These are phyloP conservation scores for Monosporascus cannonballus DNA, from an alignment of 2,329 filamentous ascomycete genomes.

Conservation along the genomic window DNA sequence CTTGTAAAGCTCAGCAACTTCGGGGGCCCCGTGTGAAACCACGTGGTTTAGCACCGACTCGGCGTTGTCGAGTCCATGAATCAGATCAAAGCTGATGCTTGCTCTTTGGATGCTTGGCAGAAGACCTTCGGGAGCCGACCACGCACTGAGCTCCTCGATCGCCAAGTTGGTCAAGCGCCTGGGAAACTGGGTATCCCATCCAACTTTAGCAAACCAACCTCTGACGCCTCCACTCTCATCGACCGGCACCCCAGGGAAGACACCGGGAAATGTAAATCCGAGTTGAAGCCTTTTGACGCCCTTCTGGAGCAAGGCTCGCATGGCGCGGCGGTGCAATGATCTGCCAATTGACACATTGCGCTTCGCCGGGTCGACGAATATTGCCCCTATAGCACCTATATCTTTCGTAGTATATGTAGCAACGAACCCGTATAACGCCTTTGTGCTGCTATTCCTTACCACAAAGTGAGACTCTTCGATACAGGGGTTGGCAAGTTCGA, in stretches of 20 bases:
- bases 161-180: conserved; percentile 59
- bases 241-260: conserved; percentile 76
- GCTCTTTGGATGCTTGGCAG: conserved; percentile 66
- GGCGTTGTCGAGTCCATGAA: conserved; percentile 72
- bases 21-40: conserved; percentile 65
- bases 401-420: conserved; percentile 74
- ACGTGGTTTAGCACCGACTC: conserved; percentile 71
- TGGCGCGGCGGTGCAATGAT: conserved; percentile 79
- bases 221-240: conserved; percentile 44
- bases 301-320: conserved; percentile 65
- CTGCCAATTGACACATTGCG: conserved; percentile 86
- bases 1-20: conserved; percentile 73
- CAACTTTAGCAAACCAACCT: conserved; percentile 84
- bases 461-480: conserved; percentile 84
- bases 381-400: conserved; percentile 71
- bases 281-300: conserved; percentile 76
- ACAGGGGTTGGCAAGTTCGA: conserved; percentile 64
- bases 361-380: conserved; percentile 85
- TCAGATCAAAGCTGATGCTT: conserved; percentile 74
- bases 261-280: conserved; percentile 73
- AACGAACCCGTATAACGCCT: conserved; percentile 86
- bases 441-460: conserved; percentile 87
- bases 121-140: conserved; percentile 72
- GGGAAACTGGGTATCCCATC: conserved; percentile 70
- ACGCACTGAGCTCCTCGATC: conserved; percentile 64